Conservation (phyloP, 108 stramenopile species). For the Seminavis robusta region DNA sequence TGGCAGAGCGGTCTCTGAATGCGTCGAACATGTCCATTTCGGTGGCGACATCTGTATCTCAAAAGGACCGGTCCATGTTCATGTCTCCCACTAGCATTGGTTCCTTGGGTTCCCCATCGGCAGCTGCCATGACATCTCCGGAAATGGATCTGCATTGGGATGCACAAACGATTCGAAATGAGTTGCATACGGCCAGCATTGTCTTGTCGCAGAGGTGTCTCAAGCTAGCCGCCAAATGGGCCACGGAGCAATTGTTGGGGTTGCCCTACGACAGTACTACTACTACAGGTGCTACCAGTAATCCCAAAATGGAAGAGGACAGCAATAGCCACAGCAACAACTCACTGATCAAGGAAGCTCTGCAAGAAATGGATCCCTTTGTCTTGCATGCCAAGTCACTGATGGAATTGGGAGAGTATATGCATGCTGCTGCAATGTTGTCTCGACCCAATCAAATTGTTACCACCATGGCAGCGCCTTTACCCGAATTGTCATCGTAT, state of each 20-base stretch:
- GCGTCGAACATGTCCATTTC: too few species aligned
- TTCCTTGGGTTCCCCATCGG: too few species aligned
- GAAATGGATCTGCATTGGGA: slow-evolving; percentile 44
- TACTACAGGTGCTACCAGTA: not conserved
- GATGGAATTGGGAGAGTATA: slow-evolving; percentile 75
- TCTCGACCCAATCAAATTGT: slow-evolving; percentile 4
- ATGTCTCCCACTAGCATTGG: too few species aligned
- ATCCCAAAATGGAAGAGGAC: not conserved
- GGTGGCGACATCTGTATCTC: too few species aligned
- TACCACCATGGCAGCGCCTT: slow-evolving; percentile 39
- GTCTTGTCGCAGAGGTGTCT: slow-evolving; percentile 42
- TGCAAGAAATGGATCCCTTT: too few species aligned
- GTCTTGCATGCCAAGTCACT: slow-evolving; percentile 70
- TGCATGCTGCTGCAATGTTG: slow-evolving; percentile 64
- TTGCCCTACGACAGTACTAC: slow-evolving; percentile 15
- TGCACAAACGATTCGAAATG: slow-evolving; percentile 21
- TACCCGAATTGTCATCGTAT: slow-evolving; percentile 35
- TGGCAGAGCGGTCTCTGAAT: too few species aligned
- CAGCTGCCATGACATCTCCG: too few species aligned
- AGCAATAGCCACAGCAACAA: too few species aligned
- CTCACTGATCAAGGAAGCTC: too few species aligned
- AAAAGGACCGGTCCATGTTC: too few species aligned
- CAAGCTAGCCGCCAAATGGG: slow-evolving; percentile 78
- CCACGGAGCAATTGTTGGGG: slow-evolving; percentile 72
- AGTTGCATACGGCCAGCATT: slow-evolving; percentile 29